phyloP scores from a whole-genome alignment of 805 yeast species.

The Ogataea dorogensis region DNA sequence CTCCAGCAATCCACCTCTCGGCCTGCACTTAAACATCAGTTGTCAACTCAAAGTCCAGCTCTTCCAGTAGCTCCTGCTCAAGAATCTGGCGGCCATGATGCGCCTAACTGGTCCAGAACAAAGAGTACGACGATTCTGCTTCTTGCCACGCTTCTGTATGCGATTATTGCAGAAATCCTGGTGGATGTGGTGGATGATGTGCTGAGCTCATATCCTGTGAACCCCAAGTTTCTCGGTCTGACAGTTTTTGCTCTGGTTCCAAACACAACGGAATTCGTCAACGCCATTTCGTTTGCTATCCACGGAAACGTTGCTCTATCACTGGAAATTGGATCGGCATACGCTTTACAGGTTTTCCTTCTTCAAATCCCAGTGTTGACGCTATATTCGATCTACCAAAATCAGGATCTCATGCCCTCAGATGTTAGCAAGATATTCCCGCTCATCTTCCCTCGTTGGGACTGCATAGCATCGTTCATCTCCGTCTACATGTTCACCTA shows the following conservation, averaged over 20 bases:
- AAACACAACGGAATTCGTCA: slow-evolving; percentile 92
- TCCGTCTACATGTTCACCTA: slow-evolving; percentile 90
- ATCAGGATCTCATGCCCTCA: slow-evolving; percentile 31
- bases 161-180: slow-evolving; percentile 89
- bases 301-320: slow-evolving; percentile 95
- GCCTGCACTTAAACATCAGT: slow-evolving; percentile 1
- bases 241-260: slow-evolving; percentile 96
- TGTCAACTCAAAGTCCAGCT: slow-evolving; percentile 5
- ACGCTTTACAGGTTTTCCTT: slow-evolving; percentile 91
- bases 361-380: slow-evolving; percentile 92
- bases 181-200: slow-evolving; percentile 93
- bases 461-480: slow-evolving; percentile 76
- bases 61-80: slow-evolving; percentile 6
- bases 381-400: slow-evolving; percentile 60
- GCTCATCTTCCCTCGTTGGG: slow-evolving; percentile 94
- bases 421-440: slow-evolving; percentile 57
- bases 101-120: slow-evolving; percentile 92
- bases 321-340: slow-evolving; percentile 98
- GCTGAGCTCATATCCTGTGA: slow-evolving; percentile 69
- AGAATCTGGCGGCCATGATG: slow-evolving; percentile 78
- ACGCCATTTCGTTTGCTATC: slow-evolving; percentile 95
- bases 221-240: slow-evolving; percentile 88
- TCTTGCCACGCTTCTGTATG: slow-evolving; percentile 83
- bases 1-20: slow-evolving; percentile 3
- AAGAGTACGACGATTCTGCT: slow-evolving; percentile 82